These are phyloP conservation scores for Phoenix roebelenii DNA, from an alignment of 176 grass and related monocot genomes.

Conservation along the genomic window DNA sequence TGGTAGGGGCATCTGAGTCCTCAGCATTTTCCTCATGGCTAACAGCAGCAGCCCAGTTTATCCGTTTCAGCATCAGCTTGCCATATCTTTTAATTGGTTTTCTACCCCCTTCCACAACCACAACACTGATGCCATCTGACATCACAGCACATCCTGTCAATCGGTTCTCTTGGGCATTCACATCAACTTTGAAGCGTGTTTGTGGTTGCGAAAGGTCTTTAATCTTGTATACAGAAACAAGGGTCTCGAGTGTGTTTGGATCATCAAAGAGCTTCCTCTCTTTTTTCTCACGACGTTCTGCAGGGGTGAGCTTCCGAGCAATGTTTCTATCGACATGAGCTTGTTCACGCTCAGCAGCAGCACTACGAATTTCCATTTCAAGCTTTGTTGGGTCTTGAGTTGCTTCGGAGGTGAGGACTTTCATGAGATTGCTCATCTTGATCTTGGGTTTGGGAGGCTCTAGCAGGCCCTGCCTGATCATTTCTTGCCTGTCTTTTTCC, in stretches of 20 bases:
- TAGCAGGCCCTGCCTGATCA: constrained; percentile 95
- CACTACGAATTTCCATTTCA: constrained; percentile 84
- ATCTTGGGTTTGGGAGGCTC: constrained; percentile 96
- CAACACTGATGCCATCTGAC: constrained; percentile 68
- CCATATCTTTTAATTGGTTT: constrained; percentile 93
- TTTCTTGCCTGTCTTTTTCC: constrained; percentile 96
- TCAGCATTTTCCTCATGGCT: constrained; percentile 45
- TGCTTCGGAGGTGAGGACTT: constrained; percentile 77
- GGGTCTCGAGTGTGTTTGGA: constrained; percentile 49
- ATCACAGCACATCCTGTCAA: constrained; percentile 72
- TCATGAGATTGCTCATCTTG: constrained; percentile 99
- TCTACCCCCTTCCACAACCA: constrained; percentile 90
- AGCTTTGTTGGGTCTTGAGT: constrained; percentile 88
- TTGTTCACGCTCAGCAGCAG: constrained; percentile 93
- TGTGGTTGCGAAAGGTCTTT: constrained; percentile 73
- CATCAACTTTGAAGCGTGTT: constrained; percentile 84
- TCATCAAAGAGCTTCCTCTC: constrained; percentile 89
- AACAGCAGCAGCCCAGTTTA: constrained; percentile 66
- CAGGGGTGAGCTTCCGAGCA: constrained; percentile 84
- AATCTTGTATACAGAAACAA: constrained; percentile 84
- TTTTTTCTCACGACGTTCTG: constrained; percentile 79
- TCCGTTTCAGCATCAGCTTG: constrained; percentile 84
- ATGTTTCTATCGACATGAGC: constrained; percentile 89
- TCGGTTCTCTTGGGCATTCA: constrained; percentile 86
- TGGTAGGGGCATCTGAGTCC: constrained; percentile 42